A percentile compares a stretch with the other conserved stretches of the same genome.
Evolutionary conservation across 78 protist genomes (phyloP).

Genomic region (slime mould (Dictyostelium discoideum)): dicty_2.7 NC_007088.5:8100501-8101000

Average conservation of each 20-base stretch:
- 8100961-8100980: neutral
- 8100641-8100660: slow-evolving; percentile 25
- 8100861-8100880: neutral
- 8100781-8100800: neutral
- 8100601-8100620: neutral
- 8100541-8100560: neutral
- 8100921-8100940: neutral
- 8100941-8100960: neutral
- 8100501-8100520: neutral
- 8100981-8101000: neutral
- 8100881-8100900: neutral
- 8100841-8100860: neutral
- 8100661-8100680: neutral
- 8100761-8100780: neutral
- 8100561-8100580: neutral
- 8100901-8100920: neutral
- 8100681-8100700: neutral
- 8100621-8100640: neutral
- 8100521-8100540: neutral
- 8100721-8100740: neutral
- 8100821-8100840: neutral
- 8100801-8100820: neutral
- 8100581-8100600: neutral
- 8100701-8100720: neutral
- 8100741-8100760: neutral